Conservation (phyloP, 1,284 basidiomycete species). For the Grifola frondosa region DNA sequence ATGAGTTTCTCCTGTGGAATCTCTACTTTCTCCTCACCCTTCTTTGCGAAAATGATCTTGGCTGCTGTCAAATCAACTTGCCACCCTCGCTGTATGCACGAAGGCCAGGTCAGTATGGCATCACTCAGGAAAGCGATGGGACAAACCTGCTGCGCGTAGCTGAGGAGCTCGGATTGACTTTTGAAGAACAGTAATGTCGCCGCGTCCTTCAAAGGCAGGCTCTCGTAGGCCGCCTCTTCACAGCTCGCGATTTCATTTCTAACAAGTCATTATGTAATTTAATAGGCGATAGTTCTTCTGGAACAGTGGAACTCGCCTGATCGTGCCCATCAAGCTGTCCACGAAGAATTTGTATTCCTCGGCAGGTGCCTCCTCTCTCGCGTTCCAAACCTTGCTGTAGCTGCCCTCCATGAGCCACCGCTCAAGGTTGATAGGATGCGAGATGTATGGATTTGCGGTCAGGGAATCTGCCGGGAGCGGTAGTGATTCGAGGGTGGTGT, state of each 20-base stretch:
- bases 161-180: constrained; percentile 70
- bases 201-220: constrained; percentile 84
- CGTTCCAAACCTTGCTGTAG: constrained; percentile 98
- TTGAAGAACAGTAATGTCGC: constrained; percentile 88
- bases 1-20: constrained; percentile 84
- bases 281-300: no score
- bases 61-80: constrained; percentile 62
- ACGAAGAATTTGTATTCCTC: constrained; percentile 92
- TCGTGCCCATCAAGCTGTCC: constrained; percentile 90
- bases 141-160: constrained; percentile 74
- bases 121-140: not conserved
- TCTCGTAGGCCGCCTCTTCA: constrained; percentile 88
- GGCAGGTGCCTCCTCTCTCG: constrained; percentile 82
- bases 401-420: constrained; percentile 99
- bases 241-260: constrained; percentile 94
- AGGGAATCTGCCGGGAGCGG: constrained; percentile 73
- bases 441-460: constrained; percentile 75
- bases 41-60: constrained; percentile 65
- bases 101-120: constrained; percentile 1
- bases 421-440: constrained; percentile 88
- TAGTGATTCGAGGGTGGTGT: constrained; percentile 98
- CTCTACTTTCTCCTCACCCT: constrained; percentile 74
- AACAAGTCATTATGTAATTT: not conserved
- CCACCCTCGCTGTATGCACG: constrained; percentile 61
- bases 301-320: constrained; percentile 61